Conservation (phyloP, 2,329 filamentous ascomycete genomes). For the Calonectria pauciramosa region DNA sequence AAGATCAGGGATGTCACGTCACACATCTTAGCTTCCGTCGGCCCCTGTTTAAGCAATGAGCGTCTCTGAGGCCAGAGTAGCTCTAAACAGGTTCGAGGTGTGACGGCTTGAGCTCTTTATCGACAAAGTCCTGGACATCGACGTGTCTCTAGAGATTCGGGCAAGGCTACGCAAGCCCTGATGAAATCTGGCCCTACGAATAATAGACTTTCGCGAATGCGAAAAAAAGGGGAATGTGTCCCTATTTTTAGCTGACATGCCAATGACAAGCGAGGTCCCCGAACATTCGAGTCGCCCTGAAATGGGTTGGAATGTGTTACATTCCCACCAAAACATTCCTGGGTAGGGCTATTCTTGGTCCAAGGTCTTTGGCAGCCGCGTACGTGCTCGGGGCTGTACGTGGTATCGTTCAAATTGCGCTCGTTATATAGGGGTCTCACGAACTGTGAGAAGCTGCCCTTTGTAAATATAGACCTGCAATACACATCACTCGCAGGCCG, state of each 20-base stretch:
- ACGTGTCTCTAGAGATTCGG: not conserved
- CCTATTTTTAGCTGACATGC: slow-evolving; percentile 3
- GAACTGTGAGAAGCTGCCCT: not conserved
- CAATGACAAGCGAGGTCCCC: not conserved
- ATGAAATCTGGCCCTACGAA: not conserved
- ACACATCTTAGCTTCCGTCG: not conserved
- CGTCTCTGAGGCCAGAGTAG: not conserved
- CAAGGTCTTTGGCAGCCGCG: not conserved
- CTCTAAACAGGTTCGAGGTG: not conserved
- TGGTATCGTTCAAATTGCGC: not conserved
- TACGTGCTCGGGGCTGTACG: not conserved
- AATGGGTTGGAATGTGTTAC: not conserved
- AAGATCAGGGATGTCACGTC: not conserved
- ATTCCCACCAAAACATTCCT: not conserved
- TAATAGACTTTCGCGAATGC: not conserved
- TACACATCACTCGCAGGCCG: not conserved
- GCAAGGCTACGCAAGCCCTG: not conserved
- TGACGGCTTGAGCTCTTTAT: not conserved
- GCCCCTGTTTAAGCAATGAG: not conserved
- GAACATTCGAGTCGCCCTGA: not conserved
- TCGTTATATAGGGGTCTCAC: not conserved
- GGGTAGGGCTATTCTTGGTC: not conserved
- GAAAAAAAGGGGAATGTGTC: not conserved
- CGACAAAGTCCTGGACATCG: no score
- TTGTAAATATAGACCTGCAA: not conserved